Percentiles rank a stretch among this genome's conserved stretches.
Evolutionary conservation across 2,329 filamentous ascomycete genomes (phyloP).

Genomic region (Cordyceps cicadae): DNA sequence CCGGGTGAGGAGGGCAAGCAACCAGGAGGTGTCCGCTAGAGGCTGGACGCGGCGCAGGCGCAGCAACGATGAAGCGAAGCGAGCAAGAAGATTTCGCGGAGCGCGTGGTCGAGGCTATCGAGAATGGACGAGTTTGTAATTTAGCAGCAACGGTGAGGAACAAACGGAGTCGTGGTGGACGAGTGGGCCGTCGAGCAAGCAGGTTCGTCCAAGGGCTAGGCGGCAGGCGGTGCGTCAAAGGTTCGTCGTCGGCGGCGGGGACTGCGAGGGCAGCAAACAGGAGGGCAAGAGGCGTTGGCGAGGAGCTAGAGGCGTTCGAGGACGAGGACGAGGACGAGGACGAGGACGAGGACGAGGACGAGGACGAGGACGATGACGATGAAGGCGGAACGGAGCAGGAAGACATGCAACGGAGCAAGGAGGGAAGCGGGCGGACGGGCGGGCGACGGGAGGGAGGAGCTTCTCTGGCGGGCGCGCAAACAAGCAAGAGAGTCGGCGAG

Average conservation of each 20-base stretch:
- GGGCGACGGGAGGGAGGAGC: neutral
- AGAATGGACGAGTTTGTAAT: neutral
- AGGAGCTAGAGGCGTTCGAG: neutral
- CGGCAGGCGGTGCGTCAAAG: neutral
- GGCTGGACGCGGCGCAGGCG: neutral
- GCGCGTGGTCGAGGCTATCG: neutral
- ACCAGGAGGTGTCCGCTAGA: neutral
- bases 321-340: neutral
- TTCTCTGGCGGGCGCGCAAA: slow-evolving; percentile 4
- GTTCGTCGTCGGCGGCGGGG: neutral
- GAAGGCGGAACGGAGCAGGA: neutral
- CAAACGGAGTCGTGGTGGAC: neutral
- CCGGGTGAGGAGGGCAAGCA: neutral
- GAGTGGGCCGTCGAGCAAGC: neutral
- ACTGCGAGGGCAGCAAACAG: neutral
- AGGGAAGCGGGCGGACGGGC: neutral
- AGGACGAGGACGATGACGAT: neutral
- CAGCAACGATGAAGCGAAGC: neutral
- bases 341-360: neutral
- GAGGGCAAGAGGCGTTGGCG: neutral
- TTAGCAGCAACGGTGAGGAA: neutral
- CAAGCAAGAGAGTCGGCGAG: neutral
- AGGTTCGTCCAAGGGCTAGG: neutral
- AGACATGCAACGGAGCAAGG: neutral
- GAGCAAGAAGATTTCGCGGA: neutral